These are phyloP conservation scores for Cladosporium sp. DNA, from an alignment of 2,329 filamentous ascomycete genomes.

Conservation along the genomic window DNA sequence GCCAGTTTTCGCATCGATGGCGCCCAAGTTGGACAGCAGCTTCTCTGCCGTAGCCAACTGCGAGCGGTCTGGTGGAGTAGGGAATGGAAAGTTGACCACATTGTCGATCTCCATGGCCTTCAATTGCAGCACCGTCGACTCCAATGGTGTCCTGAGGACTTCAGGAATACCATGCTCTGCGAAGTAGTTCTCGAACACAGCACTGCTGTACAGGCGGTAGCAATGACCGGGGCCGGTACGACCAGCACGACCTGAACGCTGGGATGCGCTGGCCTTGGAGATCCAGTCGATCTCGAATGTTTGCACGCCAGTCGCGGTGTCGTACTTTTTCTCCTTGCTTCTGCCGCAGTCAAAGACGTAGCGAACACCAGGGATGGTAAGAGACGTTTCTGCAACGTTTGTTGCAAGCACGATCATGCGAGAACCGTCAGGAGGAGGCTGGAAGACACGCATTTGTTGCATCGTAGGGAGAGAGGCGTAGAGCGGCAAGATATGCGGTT, in stretches of 20 bases:
- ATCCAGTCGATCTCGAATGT: conserved; percentile 96
- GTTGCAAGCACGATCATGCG: conserved; percentile 86
- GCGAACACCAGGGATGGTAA: conserved; percentile 90
- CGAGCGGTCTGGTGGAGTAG: conserved; percentile 74
- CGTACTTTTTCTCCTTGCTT: conserved; percentile 86
- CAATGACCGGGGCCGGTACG: conserved; percentile 95
- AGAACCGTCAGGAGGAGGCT: conserved; percentile 70
- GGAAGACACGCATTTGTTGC: conserved; percentile 88
- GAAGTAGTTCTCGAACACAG: conserved; percentile 88
- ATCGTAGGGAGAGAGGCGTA: conserved; percentile 88
- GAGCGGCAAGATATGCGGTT: conserved; percentile 84
- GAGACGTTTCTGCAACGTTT: conserved; percentile 93
- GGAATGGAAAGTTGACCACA: conserved; percentile 92
- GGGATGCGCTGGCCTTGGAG: conserved; percentile 91
- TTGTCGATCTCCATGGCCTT: conserved; percentile 91
- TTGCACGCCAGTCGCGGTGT: conserved; percentile 83
- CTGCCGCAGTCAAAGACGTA: conserved; percentile 96
- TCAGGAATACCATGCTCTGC: conserved; percentile 81
- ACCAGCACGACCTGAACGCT: conserved; percentile 88
- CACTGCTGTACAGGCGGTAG: conserved; percentile 89
- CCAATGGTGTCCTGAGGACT: conserved; percentile 83
- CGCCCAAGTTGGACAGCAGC: conserved; percentile 78
- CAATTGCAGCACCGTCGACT: conserved; percentile 82
- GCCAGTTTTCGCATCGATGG: conserved; percentile 60
- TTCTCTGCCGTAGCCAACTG: conserved; percentile 80